Evolutionary conservation across 2,329 filamentous ascomycete species (phyloP), one percentile per base, ranked within the genome.

Genomic region (Calonectria hongkongensis): DNA sequence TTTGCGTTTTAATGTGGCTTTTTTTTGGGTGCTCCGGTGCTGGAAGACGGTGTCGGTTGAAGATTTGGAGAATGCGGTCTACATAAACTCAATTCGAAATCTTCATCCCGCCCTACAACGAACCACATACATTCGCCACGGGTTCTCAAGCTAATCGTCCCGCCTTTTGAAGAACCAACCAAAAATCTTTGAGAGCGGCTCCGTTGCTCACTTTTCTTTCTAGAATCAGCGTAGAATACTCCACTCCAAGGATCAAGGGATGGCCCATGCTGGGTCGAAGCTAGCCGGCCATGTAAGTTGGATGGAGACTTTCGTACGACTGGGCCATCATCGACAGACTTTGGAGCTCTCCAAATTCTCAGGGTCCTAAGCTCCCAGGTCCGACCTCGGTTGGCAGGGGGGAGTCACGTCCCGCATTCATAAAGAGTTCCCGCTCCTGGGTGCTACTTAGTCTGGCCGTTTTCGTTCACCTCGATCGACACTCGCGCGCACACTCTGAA

Each of bases 271-370:
- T 39, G 33, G 64, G 64, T 63, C 36, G 39, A 67, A 56, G 68
- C 51, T 66, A 71, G 63, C 16, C 33, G 25, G 36, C 51, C 63
- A 62, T 64, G 33, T 39, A 43, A 58, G 54, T 58, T 21, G 13
- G 54, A 71, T 67, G 69, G 69, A 67, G 54, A 67, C 64, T 54
- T 67, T 51, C 25, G 21, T 15, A 45, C 47, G 54, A 60, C 69
- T 43, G 62, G 62, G 47, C 28, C 63, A 63, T 56, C 47, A 71
- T 68, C 69, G 69, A 71, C 69, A 71, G 64, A 63, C 64, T 68
- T 64, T 56, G 43, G 15, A 47, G 36, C 43, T 47, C 39, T 45
- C 47, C 47, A 47, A 27, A 27, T 66, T 67, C 47, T 39, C 56
- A 33, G 48, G 58, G 36, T 43, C 48, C 54, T n/a, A 47, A 62